A percentile compares a stretch with the other conserved stretches of the same genome.
Conservation (phyloP, 2,329 filamentous ascomycete species). For the Intubia oerlemansii region DNA sequence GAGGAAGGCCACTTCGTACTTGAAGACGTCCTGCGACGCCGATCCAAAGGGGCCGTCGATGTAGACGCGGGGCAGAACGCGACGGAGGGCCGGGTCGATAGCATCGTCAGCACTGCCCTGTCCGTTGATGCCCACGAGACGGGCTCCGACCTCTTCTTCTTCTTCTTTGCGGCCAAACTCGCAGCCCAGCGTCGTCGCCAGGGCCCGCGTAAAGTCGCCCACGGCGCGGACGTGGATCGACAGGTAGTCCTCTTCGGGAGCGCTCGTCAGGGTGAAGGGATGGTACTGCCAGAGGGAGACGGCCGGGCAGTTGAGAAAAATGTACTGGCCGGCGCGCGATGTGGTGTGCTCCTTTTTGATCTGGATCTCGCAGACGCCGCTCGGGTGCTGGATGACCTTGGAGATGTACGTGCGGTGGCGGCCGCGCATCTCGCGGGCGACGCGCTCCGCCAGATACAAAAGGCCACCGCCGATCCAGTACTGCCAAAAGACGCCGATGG, state of each 20-base stretch:
- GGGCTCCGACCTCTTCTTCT: slow-evolving; percentile 35
- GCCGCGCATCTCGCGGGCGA: slow-evolving; percentile 59
- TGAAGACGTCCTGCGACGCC: slow-evolving; percentile 76
- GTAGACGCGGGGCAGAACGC: slow-evolving; percentile 60
- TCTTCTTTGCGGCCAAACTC: slow-evolving; percentile 41
- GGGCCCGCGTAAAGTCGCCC: slow-evolving; percentile 57
- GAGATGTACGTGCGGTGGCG: slow-evolving; percentile 70
- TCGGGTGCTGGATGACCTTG: slow-evolving; percentile 76
- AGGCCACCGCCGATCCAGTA: slow-evolving; percentile 75
- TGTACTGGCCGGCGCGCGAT: slow-evolving; percentile 66
- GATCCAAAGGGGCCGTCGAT: slow-evolving; percentile 73
- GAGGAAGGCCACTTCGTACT: slow-evolving; percentile 63
- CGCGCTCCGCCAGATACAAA: slow-evolving; percentile 57
- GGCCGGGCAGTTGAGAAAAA: slow-evolving; percentile 72
- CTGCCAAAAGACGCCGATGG: slow-evolving; percentile 67
- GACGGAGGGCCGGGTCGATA: slow-evolving; percentile 48
- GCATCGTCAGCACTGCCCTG: slow-evolving; percentile 32
- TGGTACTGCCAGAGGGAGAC: slow-evolving; percentile 80
- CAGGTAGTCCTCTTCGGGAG: slow-evolving; percentile 77
- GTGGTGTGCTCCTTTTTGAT: slow-evolving; percentile 80
- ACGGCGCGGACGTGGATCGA: slow-evolving; percentile 67
- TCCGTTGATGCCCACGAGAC: slow-evolving; percentile 46
- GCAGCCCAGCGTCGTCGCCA: slow-evolving; percentile 54
- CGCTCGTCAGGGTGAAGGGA: slow-evolving; percentile 69
- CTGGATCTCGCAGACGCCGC: slow-evolving; percentile 77